Evolutionary conservation across 1,284 basidiomycete species (phyloP), one percentile per base, ranked within the genome.

Genomic region (Leccinum angustisporum): DNA sequence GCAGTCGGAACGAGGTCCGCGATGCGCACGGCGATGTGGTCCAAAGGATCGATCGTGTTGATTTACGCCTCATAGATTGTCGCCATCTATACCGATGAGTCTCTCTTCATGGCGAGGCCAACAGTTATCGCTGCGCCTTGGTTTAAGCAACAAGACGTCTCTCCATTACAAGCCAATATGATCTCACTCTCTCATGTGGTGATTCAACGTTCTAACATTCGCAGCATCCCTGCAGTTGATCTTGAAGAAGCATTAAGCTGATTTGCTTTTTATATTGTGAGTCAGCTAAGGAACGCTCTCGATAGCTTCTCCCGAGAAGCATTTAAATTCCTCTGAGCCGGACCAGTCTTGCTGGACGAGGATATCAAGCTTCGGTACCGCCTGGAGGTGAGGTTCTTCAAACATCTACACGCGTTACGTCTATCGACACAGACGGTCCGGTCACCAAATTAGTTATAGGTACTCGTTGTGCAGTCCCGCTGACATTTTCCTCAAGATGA

Each of bases 31-130:
- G 38, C 5, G 31, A 55, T 50, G 13, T 61, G 3, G 27, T 54
- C 27, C 50, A 34, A 14, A 53, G 46, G 51, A 58, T 67, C 61
- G 33, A 67, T 65, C 33, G 33, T 10, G 36, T 25, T 46, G 54
- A 46, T 34, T 27, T 16, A 38, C 40, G 11, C 38, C 6, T 53
- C 48, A 16, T 21, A 31, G n/a, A 30, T 54, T 27, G 34, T 5
- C 16, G 27, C 27, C 36, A 13, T 43, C 13, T 27, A 16, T 51
- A 48, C 13, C 10, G 14, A 9, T 16, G n/a, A n/a, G n/a, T n/a
- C n/a, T 16, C 27, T 16, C 31, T 46, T n/a, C 7, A 1, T 13
- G 36, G 18, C 46, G 36, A 36, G 33, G 46, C 13, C 21, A 11
- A 5, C 25, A 13, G n/a, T 56, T 30, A 11, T 43, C 25, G 18